Base-by-base conservation (phyloP, 192 early-diverging fungal genomes). In the Chytriomyces sp. region DNA sequence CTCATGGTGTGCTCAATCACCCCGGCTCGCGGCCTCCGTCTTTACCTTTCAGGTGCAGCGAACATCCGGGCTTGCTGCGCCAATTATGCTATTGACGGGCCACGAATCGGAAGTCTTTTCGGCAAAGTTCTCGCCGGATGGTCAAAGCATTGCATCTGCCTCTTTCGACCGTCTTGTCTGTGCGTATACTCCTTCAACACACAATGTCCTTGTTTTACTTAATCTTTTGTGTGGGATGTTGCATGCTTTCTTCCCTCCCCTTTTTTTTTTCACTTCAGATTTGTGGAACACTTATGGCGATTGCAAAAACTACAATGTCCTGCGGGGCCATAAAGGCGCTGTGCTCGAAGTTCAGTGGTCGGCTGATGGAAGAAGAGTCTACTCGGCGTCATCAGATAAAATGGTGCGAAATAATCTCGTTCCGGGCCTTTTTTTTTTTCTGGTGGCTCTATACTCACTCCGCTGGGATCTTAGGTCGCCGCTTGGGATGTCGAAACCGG, bases 241-340 rank as follows among this genome's bases (percentile, higher is more conserved):
- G 13, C 53, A 47, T 43, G 63, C 28, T 47, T 18, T 18, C 81
- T 92, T 90, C 95, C 72, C 81, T 2, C 1, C 35, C 18, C 9
- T 23, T 35, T 18, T 81, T 92, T 90, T 95, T 72, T 80, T 20
- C 35, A 13, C 18, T 23, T 23, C 45, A 73, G 71, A 63, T 62
- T 48, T 99, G 50, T 99, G 97, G 97, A 93, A 94, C 69, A 94
- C 94, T 13, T 93, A 94, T 77, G 93, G 96, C 6, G 96, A 97
- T 64, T 94, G 94, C 78, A 68, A 82, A 62, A 99, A 99, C 82
- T 97, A 94, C 77, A 92, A 91, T 6, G 81, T 93, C 18, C 84
- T 99, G 67, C 91, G 93, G 67, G 96, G 95, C 18, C 96, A 99
- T 78, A 87, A 86, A 64, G 92, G 94, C 48, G 84, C 94, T 3